These are phyloP conservation scores for Sutorius australiensis DNA, from an alignment of 768 basidiomycete genomes.

Conservation along the genomic window DNA sequence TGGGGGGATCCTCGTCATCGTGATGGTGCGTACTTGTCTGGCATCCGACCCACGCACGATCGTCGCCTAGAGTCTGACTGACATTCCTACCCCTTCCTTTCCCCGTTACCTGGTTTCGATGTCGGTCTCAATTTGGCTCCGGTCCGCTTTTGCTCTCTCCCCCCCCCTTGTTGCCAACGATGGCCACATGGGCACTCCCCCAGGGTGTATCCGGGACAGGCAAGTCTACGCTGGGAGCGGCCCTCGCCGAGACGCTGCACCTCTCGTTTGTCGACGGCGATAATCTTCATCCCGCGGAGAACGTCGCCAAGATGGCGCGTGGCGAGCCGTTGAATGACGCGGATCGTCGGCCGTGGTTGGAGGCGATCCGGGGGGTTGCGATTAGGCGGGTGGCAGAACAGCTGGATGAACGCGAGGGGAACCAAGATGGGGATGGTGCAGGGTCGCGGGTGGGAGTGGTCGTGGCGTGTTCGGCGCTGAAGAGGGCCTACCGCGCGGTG, in stretches of 20 bases:
- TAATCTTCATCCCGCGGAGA: constrained; percentile 74
- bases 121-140: no score
- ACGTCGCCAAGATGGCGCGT: constrained; percentile 83
- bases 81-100: no score
- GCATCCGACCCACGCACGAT: background rate
- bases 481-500: constrained; percentile 74
- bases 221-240: constrained; percentile 65
- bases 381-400: constrained; percentile 25
- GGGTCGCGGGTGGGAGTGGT: constrained; percentile 51
- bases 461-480: constrained; percentile 84
- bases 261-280: constrained; percentile 88
- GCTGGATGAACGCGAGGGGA: background rate
- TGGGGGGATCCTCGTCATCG: constrained; percentile 37
- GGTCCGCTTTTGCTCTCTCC: background rate
- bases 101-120: no score
- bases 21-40: constrained; percentile 41
- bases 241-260: constrained; percentile 55
- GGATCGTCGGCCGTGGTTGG: constrained; percentile 87
- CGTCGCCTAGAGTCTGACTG: background rate
- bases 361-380: constrained; percentile 61
- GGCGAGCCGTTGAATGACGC: constrained; percentile 75
- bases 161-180: background rate
- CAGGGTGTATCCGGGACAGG: constrained; percentile 76
- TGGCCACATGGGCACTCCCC: background rate
- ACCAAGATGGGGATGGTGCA: background rate